Base-by-base conservation (phyloP, 1,139 yeast genomes). In the Suhomyces anneliseae region DNA sequence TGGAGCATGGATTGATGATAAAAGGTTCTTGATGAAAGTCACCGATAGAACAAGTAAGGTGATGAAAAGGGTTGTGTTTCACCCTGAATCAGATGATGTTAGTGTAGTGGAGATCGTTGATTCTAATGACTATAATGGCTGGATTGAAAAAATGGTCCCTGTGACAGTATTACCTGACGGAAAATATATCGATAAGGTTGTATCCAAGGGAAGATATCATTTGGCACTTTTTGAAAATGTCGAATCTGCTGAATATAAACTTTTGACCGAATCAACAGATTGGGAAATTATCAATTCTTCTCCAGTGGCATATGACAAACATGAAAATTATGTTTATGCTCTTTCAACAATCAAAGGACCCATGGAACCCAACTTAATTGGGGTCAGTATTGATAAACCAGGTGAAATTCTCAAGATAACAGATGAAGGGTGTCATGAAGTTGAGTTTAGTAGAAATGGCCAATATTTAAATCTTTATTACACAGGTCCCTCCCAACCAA, bases 101-200 rank as follows among this genome's bases (percentile, higher is more conserved):
- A 47, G 47, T 1, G 42, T 37, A 2, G 50, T 69, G 1, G 52
- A 54, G 24, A 53, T 58, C 1, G 39, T 73, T 6, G 74, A 84
- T 51, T 67, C 83, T 0, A 59, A 58, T 0, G 71, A 76, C 10
- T 83, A 76, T 56, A 64, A 70, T 41, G 93, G 92, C 0, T 80
- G 81, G 90, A 69, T 69, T 57, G 85, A 76, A 46, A 68, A 70
- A 46, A 62, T 68, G 39, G 57, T 65, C n/a, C 72, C 75, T 7
- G 53, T 75, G 1, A 61, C 70, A 0, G 48, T 61, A 8, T 57
- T 73, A 10, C 57, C 64, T 5, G 67, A 66, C 0, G 72, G 72
- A 42, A 87, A 92, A 0, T 93, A 88, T 60, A 71, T 93, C 45
- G 98, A 93, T 60, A 77, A 83, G 5, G 72, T 87, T 9, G 83